These are phyloP conservation scores for Podospora conica DNA, from an alignment of 495 filamentous ascomycete genomes.

Conservation along the genomic window DNA sequence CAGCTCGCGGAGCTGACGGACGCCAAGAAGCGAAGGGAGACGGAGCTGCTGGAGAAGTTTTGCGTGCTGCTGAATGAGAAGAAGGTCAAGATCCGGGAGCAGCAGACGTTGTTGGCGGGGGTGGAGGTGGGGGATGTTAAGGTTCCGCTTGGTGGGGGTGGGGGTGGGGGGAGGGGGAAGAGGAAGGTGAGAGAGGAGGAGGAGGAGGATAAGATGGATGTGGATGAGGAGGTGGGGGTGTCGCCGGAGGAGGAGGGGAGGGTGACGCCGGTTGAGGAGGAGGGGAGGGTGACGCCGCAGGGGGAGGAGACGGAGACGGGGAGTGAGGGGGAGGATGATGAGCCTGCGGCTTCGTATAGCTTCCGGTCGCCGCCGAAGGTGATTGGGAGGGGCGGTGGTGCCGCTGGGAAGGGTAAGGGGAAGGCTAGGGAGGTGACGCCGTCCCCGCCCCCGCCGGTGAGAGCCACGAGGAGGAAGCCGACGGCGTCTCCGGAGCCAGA, in stretches of 20 bases:
- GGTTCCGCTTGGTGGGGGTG: too few relatives aligned
- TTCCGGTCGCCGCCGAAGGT: neutral
- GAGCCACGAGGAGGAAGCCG: neutral
- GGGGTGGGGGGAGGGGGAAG: neutral
- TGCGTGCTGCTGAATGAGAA: constrained; percentile 72
- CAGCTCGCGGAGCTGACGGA: constrained; percentile 60
- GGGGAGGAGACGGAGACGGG: constrained; percentile 38
- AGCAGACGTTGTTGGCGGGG: constrained; percentile 55
- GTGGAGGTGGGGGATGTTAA: too few relatives aligned
- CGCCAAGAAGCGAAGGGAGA: constrained; percentile 62
- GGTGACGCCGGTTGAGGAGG: constrained; percentile 26
- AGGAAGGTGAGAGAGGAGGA: neutral
- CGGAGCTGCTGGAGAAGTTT: constrained; percentile 65
- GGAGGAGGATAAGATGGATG: constrained; percentile 51
- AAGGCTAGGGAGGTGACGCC: constrained; percentile 12
- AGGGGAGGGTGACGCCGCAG: constrained; percentile 19
- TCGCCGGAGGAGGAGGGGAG: constrained; percentile 1
- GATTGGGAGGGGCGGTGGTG: neutral
- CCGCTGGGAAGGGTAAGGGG: neutral
- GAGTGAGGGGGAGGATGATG: constrained; percentile 42
- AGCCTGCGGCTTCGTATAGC: constrained; percentile 12
- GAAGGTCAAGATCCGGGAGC: constrained; percentile 84
- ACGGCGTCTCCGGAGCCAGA: neutral
- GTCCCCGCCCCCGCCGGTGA: neutral
- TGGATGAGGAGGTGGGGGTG: constrained; percentile 33